phyloP scores from a whole-genome alignment of 129 eudicot species.

The Chrysanthemum lavandulifolium region DNA sequence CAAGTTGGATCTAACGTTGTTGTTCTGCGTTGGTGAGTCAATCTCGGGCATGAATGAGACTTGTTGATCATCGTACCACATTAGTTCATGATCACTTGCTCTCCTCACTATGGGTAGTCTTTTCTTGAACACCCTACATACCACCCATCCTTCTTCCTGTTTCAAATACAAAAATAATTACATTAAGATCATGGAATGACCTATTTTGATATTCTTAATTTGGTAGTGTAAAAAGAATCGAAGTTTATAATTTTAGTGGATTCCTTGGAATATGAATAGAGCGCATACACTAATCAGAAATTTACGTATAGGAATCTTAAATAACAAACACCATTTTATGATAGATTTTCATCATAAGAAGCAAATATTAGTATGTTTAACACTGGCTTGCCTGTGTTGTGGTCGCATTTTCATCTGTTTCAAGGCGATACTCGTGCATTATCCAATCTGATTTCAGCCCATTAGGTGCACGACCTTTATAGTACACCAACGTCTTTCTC shows the following conservation, averaged over 20 bases:
- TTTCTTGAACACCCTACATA: slow-evolving; percentile 88
- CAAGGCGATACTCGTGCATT: slow-evolving; percentile 95
- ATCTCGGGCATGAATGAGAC: slow-evolving; percentile 72
- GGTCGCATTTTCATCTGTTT: slow-evolving; percentile 76
- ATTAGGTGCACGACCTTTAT: slow-evolving; percentile 95
- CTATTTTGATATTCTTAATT: no score
- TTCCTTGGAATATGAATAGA: neutral
- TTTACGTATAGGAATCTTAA: no score
- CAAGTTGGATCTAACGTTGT: slow-evolving; percentile 30
- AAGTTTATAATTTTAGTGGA: neutral
- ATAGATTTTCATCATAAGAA: neutral
- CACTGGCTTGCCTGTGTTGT: slow-evolving; percentile 58
- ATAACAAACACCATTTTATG: neutral
- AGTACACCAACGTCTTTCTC: slow-evolving; percentile 90
- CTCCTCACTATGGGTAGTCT: slow-evolving; percentile 57
- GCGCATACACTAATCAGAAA: no score
- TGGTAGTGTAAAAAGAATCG: no score
- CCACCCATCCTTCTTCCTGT: slow-evolving; percentile 99
- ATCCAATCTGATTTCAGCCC: slow-evolving; percentile 95
- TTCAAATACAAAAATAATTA: neutral
- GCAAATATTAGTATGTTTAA: neutral
- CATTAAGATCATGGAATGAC: neutral
- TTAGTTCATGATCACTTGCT: slow-evolving; percentile 63
- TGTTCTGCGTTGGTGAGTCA: slow-evolving; percentile 54
- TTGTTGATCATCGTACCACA: slow-evolving; percentile 82